These are phyloP conservation scores for Skeletonema marinoi DNA, from an alignment of 108 stramenopile species.

Conservation along the genomic window DNA sequence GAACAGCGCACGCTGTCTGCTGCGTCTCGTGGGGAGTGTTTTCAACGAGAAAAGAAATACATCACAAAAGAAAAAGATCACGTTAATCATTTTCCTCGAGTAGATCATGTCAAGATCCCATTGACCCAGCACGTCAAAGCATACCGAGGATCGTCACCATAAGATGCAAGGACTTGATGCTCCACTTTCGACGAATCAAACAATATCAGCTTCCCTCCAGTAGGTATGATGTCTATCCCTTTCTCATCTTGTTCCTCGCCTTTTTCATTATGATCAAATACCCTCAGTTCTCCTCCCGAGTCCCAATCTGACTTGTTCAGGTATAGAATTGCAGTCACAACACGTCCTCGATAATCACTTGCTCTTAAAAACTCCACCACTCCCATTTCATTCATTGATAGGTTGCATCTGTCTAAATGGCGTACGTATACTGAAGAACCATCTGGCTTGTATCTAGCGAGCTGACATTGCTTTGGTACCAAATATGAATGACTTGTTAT, in stretches of 20 bases:
- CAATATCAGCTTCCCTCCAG: slow-evolving; percentile 25
- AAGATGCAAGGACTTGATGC: slow-evolving; percentile 26
- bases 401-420: slow-evolving; percentile 27
- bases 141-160: neutral
- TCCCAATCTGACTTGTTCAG: slow-evolving; percentile 31
- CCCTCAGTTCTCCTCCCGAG: slow-evolving; percentile 13
- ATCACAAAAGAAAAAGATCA: too few species aligned
- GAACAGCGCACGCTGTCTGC: too few species aligned
- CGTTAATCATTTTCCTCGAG: neutral
- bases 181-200: slow-evolving; percentile 31
- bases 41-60: too few species aligned
- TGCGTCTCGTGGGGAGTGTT: too few species aligned
- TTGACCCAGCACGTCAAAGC: slow-evolving; percentile 32
- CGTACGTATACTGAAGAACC: slow-evolving; percentile 25
- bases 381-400: slow-evolving; percentile 25
- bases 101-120: neutral
- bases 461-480: slow-evolving; percentile 44
- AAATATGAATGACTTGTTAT: neutral
- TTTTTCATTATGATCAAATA: neutral
- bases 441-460: slow-evolving; percentile 23
- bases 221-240: slow-evolving; percentile 14
- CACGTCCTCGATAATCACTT: slow-evolving; percentile 35
- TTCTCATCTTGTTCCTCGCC: neutral
- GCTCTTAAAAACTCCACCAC: slow-evolving; percentile 26
- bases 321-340: slow-evolving; percentile 39